A percentile compares a stretch with the other conserved stretches of the same genome.
Conservation (phyloP, 129 eudicot species). For the Smallanthus sonchifolius region DNA sequence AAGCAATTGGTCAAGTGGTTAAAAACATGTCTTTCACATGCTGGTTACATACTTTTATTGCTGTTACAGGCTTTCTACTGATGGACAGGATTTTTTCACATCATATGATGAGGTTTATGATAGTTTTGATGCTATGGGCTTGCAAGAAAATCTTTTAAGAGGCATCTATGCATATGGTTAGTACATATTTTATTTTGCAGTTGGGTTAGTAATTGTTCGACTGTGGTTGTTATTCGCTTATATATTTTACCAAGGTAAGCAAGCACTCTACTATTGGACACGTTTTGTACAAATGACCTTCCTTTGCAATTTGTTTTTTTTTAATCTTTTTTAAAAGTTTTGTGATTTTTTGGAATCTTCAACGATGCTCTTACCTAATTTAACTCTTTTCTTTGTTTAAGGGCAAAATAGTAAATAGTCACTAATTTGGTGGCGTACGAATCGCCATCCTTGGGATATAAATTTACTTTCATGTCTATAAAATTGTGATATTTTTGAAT, state of each 20-base stretch:
- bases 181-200: neutral
- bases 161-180: constrained; percentile 64
- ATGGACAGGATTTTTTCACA: constrained; percentile 55
- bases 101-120: constrained; percentile 58
- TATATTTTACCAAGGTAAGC: neutral
- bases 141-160: constrained; percentile 60
- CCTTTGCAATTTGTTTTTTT: neutral
- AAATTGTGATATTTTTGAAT: neutral
- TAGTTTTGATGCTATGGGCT: constrained; percentile 53
- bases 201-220: neutral
- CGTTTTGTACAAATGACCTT: neutral
- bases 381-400: neutral
- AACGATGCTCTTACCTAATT: neutral
- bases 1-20: neutral
- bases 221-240: neutral
- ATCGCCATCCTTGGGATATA: neutral
- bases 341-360: neutral
- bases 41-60: neutral
- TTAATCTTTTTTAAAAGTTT: neutral
- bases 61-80: constrained; percentile 38
- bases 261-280: neutral
- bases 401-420: neutral
- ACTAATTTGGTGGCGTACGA: neutral
- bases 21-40: neutral
- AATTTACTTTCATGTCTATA: neutral